phyloP scores from a whole-genome alignment of 805 yeast genomes.

The Yarrowia sp. region DNA sequence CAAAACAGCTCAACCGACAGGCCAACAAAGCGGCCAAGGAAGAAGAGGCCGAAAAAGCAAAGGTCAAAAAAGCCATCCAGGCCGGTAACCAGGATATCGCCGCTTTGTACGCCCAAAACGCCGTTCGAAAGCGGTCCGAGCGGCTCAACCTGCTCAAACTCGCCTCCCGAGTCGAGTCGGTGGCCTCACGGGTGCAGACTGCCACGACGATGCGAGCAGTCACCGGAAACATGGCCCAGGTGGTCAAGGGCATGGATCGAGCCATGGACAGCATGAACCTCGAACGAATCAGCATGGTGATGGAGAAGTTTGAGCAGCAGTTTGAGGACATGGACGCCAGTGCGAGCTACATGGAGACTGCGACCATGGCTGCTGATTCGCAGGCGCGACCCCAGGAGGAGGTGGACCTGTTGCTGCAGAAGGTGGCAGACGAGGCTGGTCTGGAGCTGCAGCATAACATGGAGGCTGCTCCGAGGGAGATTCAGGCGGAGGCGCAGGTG shows the following conservation, averaged over 20 bases:
- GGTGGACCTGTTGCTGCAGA: slow-evolving; percentile 84
- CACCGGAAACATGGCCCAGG: slow-evolving; percentile 89
- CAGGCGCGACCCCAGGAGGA: slow-evolving; percentile 91
- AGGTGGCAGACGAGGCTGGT: slow-evolving; percentile 97
- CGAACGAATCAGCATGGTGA: slow-evolving; percentile 85
- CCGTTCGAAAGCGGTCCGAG: slow-evolving; percentile 88
- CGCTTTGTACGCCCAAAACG: slow-evolving; percentile 89
- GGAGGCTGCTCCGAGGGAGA: slow-evolving; percentile 44
- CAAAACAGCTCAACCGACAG: slow-evolving; percentile 87
- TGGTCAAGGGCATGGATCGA: slow-evolving; percentile 92
- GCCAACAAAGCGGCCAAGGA: slow-evolving; percentile 89
- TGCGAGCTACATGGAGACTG: slow-evolving; percentile 86
- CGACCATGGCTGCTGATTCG: slow-evolving; percentile 85
- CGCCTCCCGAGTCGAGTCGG: slow-evolving; percentile 91
- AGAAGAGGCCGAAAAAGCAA: slow-evolving; percentile 79
- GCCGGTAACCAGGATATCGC: slow-evolving; percentile 92
- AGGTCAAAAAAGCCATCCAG: slow-evolving; percentile 80
- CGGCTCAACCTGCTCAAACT: slow-evolving; percentile 74
- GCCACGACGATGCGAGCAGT: slow-evolving; percentile 97
- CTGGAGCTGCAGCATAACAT: slow-evolving; percentile 85
- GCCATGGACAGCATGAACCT: slow-evolving; percentile 95
- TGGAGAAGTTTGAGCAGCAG: slow-evolving; percentile 96
- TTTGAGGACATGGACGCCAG: slow-evolving; percentile 95
- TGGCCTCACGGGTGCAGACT: slow-evolving; percentile 92
- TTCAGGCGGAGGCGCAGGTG: slow-evolving; percentile 56